A percentile compares a stretch with the other conserved stretches of the same genome.
phyloP scores from a whole-genome alignment of 176 grass and related monocot species.

The Rhynchospora tenuis region DNA sequence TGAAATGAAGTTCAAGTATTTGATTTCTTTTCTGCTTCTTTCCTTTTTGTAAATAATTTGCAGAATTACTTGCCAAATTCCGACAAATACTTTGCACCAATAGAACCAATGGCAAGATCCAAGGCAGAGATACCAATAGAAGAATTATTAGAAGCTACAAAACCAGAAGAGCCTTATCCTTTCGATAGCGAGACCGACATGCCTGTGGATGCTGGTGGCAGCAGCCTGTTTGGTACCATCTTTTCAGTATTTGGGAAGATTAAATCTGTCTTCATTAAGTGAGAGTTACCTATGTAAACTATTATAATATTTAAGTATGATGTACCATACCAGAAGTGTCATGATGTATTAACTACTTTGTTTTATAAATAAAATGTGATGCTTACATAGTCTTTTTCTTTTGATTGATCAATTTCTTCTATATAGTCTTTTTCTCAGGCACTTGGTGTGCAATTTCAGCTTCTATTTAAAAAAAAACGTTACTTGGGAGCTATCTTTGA shows the following conservation, averaged over 20 bases:
- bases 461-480: too few relatives aligned
- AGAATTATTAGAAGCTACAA: conserved; percentile 38
- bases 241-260: not conserved
- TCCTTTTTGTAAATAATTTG: not conserved
- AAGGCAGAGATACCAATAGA: conserved; percentile 34
- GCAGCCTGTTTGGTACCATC: not conserved
- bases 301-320: not conserved
- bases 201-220: conserved; percentile 26
- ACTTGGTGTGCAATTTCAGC: too few relatives aligned
- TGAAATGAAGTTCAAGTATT: not conserved
- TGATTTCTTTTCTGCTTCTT: not conserved
- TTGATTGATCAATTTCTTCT: too few relatives aligned
- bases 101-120: conserved; percentile 50
- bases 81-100: conserved; percentile 26
- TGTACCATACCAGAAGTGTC: not conserved
- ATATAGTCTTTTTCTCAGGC: too few relatives aligned
- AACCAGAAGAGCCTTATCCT: conserved; percentile 36
- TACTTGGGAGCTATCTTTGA: too few relatives aligned
- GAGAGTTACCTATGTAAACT: not conserved
- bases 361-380: not conserved
- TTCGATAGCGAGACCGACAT: conserved; percentile 59
- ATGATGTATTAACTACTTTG: not conserved
- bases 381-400: not conserved
- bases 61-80: conserved; percentile 55
- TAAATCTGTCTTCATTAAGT: not conserved